Conservation (phyloP, 345 rosid genomes). For the Arabidopsis thaliana region DNA sequence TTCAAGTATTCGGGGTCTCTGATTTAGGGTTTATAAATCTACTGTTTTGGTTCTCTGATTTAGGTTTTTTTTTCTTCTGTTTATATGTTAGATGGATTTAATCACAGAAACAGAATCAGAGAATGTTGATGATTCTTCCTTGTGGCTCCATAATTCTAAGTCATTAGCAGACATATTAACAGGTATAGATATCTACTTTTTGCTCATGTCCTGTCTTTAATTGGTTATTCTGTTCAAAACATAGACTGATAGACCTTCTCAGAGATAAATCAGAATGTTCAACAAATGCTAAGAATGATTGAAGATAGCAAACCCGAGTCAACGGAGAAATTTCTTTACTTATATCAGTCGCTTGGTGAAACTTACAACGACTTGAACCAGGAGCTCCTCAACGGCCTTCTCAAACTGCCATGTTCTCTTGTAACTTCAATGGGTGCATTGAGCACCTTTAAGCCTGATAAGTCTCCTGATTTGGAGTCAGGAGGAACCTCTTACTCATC, state of each 20-base stretch:
- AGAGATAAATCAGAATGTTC: constrained; percentile 31
- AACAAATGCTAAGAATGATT: constrained; percentile 28
- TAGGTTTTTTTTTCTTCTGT: constrained; percentile 11
- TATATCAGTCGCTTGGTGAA: constrained; percentile 42
- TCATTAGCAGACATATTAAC: constrained; percentile 59
- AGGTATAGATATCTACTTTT: constrained; percentile 44
- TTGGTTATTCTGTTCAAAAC: neutral
- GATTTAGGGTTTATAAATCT: constrained; percentile 18
- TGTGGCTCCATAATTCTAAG: constrained; percentile 50
- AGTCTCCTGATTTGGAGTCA: constrained; percentile 62
- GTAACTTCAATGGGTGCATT: constrained; percentile 42
- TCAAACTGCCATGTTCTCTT: constrained; percentile 46
- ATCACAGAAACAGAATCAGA: constrained; percentile 20
- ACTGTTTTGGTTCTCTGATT: neutral
- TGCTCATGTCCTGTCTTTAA: neutral
- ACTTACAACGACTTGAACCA: constrained; percentile 41
- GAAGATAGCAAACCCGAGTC: constrained; percentile 2
- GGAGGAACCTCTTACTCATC: constrained; percentile 63
- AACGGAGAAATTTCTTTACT: constrained; percentile 23
- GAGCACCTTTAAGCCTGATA: constrained; percentile 41
- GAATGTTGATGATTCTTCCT: constrained; percentile 29
- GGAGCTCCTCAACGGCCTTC: constrained; percentile 20
- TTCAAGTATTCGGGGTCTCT: neutral
- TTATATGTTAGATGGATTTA: constrained; percentile 33
- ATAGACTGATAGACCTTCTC: neutral